A percentile compares a stretch with the other conserved stretches of the same genome.
phyloP scores from a whole-genome alignment of 2,329 filamentous ascomycete species.

The Chalaropsis ovoidea region DNA sequence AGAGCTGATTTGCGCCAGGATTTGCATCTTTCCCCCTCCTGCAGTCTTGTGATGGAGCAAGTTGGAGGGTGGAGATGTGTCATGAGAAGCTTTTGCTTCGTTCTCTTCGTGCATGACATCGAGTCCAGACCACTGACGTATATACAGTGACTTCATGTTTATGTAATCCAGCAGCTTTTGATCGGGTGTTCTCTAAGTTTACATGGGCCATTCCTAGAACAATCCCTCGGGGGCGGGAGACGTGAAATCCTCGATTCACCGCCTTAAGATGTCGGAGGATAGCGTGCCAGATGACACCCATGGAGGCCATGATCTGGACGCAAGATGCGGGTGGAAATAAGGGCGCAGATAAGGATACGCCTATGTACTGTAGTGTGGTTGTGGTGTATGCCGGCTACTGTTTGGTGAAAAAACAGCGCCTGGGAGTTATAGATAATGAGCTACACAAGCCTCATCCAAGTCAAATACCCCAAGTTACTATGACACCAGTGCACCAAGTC shows the following conservation, averaged over 20 bases:
- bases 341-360: too few relatives aligned
- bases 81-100: background rate
- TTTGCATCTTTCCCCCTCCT: conserved; percentile 1
- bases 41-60: background rate
- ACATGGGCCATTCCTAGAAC: conserved; percentile 4
- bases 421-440: too few relatives aligned
- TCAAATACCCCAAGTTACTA: background rate
- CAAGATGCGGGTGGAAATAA: too few relatives aligned
- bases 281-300: background rate
- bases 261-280: conserved; percentile 3
- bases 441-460: background rate
- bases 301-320: background rate
- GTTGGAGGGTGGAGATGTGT: background rate
- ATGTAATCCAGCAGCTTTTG: background rate
- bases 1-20: conserved; percentile 1
- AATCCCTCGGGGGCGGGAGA: background rate
- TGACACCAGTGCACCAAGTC: background rate
- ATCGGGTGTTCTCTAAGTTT: background rate
- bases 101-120: background rate
- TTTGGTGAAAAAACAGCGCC: too few relatives aligned
- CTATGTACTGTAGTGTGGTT: too few relatives aligned
- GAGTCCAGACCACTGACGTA: background rate
- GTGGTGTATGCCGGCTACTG: too few relatives aligned
- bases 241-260: background rate
- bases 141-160: background rate